Conservation (phyloP, 352 stramenopile species). For the Phytophthora nicotianae region DNA sequence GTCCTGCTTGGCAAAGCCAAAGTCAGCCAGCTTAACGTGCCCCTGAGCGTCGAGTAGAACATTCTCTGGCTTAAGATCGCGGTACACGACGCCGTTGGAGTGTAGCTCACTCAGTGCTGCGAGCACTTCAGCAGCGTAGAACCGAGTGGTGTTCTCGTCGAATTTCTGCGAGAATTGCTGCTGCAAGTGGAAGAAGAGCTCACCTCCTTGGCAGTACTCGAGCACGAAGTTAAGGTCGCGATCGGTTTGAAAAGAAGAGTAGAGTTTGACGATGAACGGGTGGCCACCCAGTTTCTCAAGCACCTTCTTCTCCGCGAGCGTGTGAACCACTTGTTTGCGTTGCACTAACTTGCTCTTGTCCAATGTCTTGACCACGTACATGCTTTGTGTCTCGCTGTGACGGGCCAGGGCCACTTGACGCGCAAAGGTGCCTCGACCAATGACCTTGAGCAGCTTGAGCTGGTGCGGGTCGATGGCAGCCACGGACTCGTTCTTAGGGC, state of each 20-base stretch:
- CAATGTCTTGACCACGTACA: slow-evolving; percentile 85
- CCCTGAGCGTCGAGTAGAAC: slow-evolving; percentile 76
- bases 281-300: slow-evolving; percentile 65
- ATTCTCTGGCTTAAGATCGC: slow-evolving; percentile 83
- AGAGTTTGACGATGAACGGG: slow-evolving; percentile 82
- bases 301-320: slow-evolving; percentile 80
- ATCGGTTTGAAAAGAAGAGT: slow-evolving; percentile 76
- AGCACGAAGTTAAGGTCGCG: slow-evolving; percentile 84
- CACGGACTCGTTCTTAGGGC: slow-evolving; percentile 17
- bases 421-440: slow-evolving; percentile 83
- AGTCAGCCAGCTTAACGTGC: slow-evolving; percentile 84
- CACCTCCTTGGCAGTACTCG: slow-evolving; percentile 83
- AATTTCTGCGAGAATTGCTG: slow-evolving; percentile 79
- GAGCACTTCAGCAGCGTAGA: slow-evolving; percentile 83
- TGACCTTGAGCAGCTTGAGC: slow-evolving; percentile 84
- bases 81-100: slow-evolving; percentile 47
- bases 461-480: slow-evolving; percentile 61
- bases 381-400: slow-evolving; percentile 50
- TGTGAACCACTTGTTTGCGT: slow-evolving; percentile 83
- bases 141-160: slow-evolving; percentile 57
- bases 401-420: slow-evolving; percentile 80
- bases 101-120: slow-evolving; percentile 61
- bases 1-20: slow-evolving; percentile 82
- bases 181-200: slow-evolving; percentile 88
- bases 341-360: slow-evolving; percentile 77